Evolutionary conservation across 164 flowering plant genomes (phyloP), one percentile per base, ranked within the genome.

Genomic region (Hamamelis virginiana): DNA sequence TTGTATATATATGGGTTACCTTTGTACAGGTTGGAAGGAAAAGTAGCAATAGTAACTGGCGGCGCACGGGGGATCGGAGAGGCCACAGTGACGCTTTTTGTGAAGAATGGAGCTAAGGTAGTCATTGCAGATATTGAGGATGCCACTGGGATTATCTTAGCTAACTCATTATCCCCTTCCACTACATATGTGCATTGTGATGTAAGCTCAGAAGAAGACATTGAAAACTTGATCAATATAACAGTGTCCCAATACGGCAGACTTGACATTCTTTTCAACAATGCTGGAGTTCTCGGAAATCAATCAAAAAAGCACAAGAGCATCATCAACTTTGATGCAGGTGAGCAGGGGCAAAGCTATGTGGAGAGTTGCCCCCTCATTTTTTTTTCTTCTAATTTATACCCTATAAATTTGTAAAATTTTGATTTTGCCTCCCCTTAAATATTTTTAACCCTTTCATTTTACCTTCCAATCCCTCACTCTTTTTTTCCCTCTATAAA

Each of bases 1-100:
- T n/a, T n/a, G n/a, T n/a, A n/a, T n/a, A n/a, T n/a, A n/a, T n/a
- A n/a, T n/a, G n/a, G n/a, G n/a, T 33, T 33, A 33, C 41, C 2
- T 33, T 33, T 33, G 41, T 33, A 56, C 61, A 90, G 96, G 66
- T 73, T 92, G 81, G 96, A 90, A 28, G 97, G 94, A n/a, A 92
- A 86, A 66, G 73, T 90, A 9, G 94, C 96, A 1, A 83, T 92
- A 6, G 81, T 92, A 12, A 92, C 97, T 0, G 97, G 97, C 14
- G 97, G 96, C 0, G 91, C 96, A 0, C 65, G 80, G 41, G 96
- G 97, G 27, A 89, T 92, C 13, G 97, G 97, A 26, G 96, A 90
- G 77, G 94, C 91, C 0, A 84, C 94, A 0, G 92, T 79, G 4
- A 76, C 82, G 50, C 88, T 90, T 1, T 92, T 90, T 58, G 82